A percentile compares a stretch with the other conserved stretches of the same genome.
Conservation (phyloP, 148 eudicot species). For the Polygonum maritimum region DNA sequence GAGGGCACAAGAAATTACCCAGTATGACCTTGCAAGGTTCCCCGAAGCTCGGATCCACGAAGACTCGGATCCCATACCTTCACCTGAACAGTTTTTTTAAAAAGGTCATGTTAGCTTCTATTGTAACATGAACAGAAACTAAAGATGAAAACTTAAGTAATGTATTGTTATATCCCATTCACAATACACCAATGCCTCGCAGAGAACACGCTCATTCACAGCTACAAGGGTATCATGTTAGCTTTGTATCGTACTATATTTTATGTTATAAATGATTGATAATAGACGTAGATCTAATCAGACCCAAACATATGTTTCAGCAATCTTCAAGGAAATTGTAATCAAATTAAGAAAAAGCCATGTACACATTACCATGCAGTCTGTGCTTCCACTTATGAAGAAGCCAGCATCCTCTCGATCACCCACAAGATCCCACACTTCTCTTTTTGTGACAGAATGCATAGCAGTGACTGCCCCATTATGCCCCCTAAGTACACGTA, state of each 20-base stretch:
- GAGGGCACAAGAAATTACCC: conserved; percentile 33
- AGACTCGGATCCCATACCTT: conserved; percentile 95
- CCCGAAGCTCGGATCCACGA: conserved; percentile 94
- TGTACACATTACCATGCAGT: conserved; percentile 55
- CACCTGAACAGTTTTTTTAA: conserved; percentile 36
- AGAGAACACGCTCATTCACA: not conserved
- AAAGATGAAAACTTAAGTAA: not conserved
- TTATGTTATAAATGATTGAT: not conserved
- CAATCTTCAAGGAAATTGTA: not conserved
- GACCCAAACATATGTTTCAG: not conserved
- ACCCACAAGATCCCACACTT: conserved; percentile 98
- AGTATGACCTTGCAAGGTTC: conserved; percentile 91
- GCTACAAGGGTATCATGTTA: not conserved
- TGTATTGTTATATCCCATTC: not conserved
- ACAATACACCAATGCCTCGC: not conserved
- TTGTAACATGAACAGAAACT: not conserved
- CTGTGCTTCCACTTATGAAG: conserved; percentile 98
- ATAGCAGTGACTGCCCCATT: conserved; percentile 87
- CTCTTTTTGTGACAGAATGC: conserved; percentile 95
- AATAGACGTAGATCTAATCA: not conserved
- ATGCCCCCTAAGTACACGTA: conserved; percentile 91
- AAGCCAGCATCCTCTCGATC: conserved; percentile 99
- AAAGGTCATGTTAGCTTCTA: not conserved
- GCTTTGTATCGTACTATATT: not conserved
- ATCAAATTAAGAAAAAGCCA: not conserved